phyloP scores from a whole-genome alignment of 805 yeast genomes.

The Ogataea populi-albae region DNA sequence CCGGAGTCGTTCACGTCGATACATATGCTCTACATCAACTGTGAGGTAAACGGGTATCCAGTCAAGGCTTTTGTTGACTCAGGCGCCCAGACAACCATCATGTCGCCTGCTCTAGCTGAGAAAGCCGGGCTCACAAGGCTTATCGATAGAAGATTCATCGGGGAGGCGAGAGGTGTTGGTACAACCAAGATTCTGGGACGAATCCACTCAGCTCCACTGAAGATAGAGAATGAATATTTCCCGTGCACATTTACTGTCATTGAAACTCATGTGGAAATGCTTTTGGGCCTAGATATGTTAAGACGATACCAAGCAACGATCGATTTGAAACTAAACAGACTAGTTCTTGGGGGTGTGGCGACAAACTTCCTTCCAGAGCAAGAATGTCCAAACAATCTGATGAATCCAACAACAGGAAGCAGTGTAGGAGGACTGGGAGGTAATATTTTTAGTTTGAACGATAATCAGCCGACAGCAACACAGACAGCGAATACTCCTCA shows the following conservation, averaged over 20 bases:
- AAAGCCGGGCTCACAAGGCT: slow-evolving; percentile 64
- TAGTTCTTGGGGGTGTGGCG: slow-evolving; percentile 70
- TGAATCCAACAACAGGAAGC: slow-evolving; percentile 10
- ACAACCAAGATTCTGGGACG: slow-evolving; percentile 72
- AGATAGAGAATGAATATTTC: slow-evolving; percentile 61
- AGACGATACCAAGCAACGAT: slow-evolving; percentile 81
- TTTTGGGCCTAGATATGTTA: slow-evolving; percentile 89
- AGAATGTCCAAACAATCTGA: slow-evolving; percentile 53
- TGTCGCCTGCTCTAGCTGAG: slow-evolving; percentile 75
- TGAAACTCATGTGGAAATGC: slow-evolving; percentile 68
- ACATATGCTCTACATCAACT: slow-evolving; percentile 75
- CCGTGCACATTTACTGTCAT: slow-evolving; percentile 71
- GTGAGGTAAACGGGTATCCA: slow-evolving; percentile 74
- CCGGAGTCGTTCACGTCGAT: slow-evolving; percentile 90
- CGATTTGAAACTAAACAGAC: slow-evolving; percentile 63
- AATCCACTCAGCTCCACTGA: slow-evolving; percentile 84
- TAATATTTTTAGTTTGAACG: slow-evolving; percentile 27
- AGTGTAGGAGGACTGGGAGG: slow-evolving; percentile 32
- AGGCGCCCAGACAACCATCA: slow-evolving; percentile 90
- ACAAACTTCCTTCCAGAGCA: slow-evolving; percentile 70
- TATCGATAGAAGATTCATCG: slow-evolving; percentile 75
- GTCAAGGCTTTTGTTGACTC: slow-evolving; percentile 94
- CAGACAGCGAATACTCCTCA: too few relatives aligned
- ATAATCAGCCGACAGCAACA: background rate
- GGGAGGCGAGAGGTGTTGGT: slow-evolving; percentile 92